Conservation (phyloP, 257 asterid genomes). For the Fraxinus americana region DNA sequence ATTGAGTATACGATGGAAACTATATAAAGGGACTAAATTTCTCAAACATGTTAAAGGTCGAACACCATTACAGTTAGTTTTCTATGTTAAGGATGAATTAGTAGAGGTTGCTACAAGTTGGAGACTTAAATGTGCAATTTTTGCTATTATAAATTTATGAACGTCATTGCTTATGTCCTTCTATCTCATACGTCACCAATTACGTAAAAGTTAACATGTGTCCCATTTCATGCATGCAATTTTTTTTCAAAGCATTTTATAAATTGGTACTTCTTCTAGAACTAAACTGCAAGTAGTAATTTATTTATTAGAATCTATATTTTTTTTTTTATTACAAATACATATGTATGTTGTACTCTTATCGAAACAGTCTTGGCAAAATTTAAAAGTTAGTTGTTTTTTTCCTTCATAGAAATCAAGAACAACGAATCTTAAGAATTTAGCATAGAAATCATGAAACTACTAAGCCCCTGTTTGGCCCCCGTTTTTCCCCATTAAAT, state of each 20-base stretch:
- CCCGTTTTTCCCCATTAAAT: too few relatives aligned
- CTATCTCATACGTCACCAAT: not conserved
- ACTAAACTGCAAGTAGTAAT: too few relatives aligned
- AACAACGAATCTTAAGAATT: not conserved
- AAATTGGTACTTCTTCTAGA: too few relatives aligned
- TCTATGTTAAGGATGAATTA: not conserved
- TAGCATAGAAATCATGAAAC: slow-evolving; percentile 20
- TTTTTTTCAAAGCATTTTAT: not conserved
- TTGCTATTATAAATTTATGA: too few relatives aligned
- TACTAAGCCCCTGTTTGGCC: too few relatives aligned
- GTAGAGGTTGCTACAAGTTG: too few relatives aligned
- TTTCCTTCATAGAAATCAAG: not conserved
- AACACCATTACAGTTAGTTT: not conserved
- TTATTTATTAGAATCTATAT: too few relatives aligned
- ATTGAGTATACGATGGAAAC: too few relatives aligned
- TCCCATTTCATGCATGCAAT: not conserved
- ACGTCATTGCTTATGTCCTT: not conserved
- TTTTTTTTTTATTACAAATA: too few relatives aligned
- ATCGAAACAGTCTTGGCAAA: not conserved
- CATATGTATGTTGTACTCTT: too few relatives aligned
- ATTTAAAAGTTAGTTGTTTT: not conserved
- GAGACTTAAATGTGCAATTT: too few relatives aligned
- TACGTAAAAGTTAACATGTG: too few relatives aligned
- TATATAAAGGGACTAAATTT: not conserved
- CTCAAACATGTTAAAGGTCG: not conserved